These are phyloP conservation scores for Yamadazyma songkhlaensis DNA, from an alignment of 1,139 yeast genomes.

Conservation along the genomic window DNA sequence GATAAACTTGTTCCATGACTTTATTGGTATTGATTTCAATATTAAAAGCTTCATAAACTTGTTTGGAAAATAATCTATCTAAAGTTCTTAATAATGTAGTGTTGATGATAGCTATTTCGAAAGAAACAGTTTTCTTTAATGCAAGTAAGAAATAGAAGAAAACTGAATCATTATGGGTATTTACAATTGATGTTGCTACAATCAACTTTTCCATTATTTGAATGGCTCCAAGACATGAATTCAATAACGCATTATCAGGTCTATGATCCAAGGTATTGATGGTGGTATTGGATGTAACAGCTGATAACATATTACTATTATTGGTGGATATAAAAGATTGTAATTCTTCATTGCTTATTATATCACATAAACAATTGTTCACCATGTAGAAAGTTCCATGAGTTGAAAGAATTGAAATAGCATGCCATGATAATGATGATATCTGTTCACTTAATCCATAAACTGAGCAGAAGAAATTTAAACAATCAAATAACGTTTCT, in stretches of 20 bases:
- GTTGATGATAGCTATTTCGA: slow-evolving; percentile 30
- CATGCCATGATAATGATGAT: slow-evolving; percentile 36
- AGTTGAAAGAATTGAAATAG: slow-evolving; percentile 21
- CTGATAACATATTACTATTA: slow-evolving; percentile 8
- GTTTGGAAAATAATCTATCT: slow-evolving; percentile 32
- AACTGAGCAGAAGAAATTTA: slow-evolving; percentile 44
- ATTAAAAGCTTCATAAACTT: slow-evolving; percentile 13
- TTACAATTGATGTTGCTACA: slow-evolving; percentile 15
- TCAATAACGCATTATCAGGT: slow-evolving; percentile 15
- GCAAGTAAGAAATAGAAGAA: slow-evolving; percentile 25
- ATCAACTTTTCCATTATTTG: slow-evolving; percentile 23
- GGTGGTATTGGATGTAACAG: slow-evolving; percentile 11
- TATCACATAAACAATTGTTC: slow-evolving; percentile 22
- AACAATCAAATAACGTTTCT: slow-evolving; percentile 29
- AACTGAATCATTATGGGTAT: slow-evolving; percentile 19
- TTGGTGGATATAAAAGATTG: slow-evolving; percentile 16
- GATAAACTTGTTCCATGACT: slow-evolving; percentile 20
- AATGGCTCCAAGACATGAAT: slow-evolving; percentile 52
- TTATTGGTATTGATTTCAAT: slow-evolving; percentile 9
- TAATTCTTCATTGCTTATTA: slow-evolving; percentile 25
- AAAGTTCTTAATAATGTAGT: slow-evolving; percentile 31
- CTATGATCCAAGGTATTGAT: slow-evolving; percentile 9
- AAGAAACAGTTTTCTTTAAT: slow-evolving; percentile 19
- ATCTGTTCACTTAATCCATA: slow-evolving; percentile 37
- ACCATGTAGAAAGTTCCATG: slow-evolving; percentile 21